Evolutionary conservation across 768 basidiomycete genomes (phyloP).

Genomic region (Coprinopsis strossmayeri): DNA sequence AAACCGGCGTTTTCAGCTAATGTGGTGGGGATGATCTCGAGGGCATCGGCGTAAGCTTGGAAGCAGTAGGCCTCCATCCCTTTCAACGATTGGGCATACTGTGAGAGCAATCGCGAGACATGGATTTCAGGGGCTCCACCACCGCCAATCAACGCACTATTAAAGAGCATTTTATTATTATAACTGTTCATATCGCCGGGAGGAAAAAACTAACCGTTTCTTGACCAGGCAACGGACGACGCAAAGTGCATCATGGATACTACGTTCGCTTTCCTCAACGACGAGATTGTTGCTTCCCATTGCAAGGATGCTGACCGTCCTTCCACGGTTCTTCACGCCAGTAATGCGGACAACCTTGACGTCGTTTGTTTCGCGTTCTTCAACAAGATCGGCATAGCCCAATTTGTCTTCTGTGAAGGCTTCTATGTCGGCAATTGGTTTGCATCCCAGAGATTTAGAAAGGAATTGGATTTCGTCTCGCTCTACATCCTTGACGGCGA

Average conservation of each 20-base stretch:
- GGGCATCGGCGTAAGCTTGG: slow-evolving; percentile 95
- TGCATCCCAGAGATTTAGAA: slow-evolving; percentile 89
- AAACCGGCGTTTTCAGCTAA: slow-evolving; percentile 97
- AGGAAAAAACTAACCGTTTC: slow-evolving; percentile 63
- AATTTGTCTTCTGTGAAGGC: slow-evolving; percentile 97
- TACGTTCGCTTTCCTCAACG: slow-evolving; percentile 94
- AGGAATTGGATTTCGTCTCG: slow-evolving; percentile 98
- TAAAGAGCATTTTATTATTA: too few relatives aligned
- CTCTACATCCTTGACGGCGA: slow-evolving; percentile 95
- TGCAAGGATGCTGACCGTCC: slow-evolving; percentile 92
- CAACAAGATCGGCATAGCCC: slow-evolving; percentile 92
- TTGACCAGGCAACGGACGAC: slow-evolving; percentile 98
- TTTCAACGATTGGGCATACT: slow-evolving; percentile 87
- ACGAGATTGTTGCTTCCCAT: slow-evolving; percentile 92
- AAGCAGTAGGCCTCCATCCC: slow-evolving; percentile 99
- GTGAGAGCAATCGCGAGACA: slow-evolving; percentile 84
- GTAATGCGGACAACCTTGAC: slow-evolving; percentile 92
- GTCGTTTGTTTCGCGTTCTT: slow-evolving; percentile 76
- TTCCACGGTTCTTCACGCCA: slow-evolving; percentile 89
- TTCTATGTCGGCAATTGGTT: slow-evolving; percentile 95
- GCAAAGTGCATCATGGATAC: slow-evolving; percentile 97
- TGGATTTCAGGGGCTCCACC: slow-evolving; percentile 98
- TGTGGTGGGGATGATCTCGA: slow-evolving; percentile 97
- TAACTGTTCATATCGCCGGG: too few relatives aligned
- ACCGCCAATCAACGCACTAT: slow-evolving; percentile 84